A percentile compares a stretch with the other conserved stretches of the same genome.
These are phyloP conservation scores for Phialophora chinensis DNA, from an alignment of 2,329 filamentous ascomycete genomes.

Conservation along the genomic window DNA sequence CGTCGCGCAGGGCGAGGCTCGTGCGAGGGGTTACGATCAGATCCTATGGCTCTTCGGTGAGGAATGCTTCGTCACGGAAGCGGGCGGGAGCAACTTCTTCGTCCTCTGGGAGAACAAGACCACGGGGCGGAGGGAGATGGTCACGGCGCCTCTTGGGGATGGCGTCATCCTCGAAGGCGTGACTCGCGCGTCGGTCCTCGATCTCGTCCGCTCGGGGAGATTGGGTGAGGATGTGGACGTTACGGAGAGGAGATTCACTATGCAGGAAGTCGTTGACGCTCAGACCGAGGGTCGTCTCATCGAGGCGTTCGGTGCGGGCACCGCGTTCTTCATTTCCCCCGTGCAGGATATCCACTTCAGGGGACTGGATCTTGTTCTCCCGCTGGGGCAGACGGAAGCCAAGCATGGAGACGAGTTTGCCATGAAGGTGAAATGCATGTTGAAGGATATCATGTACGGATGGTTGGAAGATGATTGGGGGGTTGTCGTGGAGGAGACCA, in stretches of 20 bases:
- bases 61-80: conserved; percentile 82
- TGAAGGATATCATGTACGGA: conserved; percentile 77
- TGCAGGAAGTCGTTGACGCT: conserved; percentile 76
- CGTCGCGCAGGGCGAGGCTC: conserved; percentile 76
- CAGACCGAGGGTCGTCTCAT: conserved; percentile 75
- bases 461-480: conserved; percentile 72
- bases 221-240: conserved; percentile 69
- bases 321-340: conserved; percentile 58
- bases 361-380: conserved; percentile 48
- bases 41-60: conserved; percentile 91
- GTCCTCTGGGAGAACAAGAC: conserved; percentile 69
- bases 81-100: conserved; percentile 92
- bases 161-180: conserved; percentile 87
- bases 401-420: conserved; percentile 57
- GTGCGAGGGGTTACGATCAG: conserved; percentile 77
- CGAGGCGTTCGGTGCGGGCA: conserved; percentile 86
- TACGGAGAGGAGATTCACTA: conserved; percentile 82
- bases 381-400: conserved; percentile 53
- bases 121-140: conserved; percentile 67
- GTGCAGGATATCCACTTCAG: conserved; percentile 37
- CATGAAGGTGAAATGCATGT: conserved; percentile 66
- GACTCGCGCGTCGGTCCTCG: conserved; percentile 79
- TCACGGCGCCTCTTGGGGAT: conserved; percentile 83
- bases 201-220: conserved; percentile 62
- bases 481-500: conserved; percentile 66